A percentile compares a stretch with the other conserved stretches of the same genome.
phyloP scores from a whole-genome alignment of 2,329 filamentous ascomycete species.

The Arthrocladium fulminans region DNA sequence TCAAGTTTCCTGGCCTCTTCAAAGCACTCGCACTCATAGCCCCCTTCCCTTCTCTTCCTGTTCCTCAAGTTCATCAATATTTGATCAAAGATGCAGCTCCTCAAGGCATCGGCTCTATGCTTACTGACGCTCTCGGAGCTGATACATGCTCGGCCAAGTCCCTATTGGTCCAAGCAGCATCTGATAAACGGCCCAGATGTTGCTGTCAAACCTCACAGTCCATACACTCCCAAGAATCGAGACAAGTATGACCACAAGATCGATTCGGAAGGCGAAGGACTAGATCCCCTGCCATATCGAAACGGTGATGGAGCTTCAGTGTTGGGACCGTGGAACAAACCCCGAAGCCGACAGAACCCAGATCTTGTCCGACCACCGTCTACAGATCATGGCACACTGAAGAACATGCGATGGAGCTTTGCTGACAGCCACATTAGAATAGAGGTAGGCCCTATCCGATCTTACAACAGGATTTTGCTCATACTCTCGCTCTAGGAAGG shows the following conservation, averaged over 20 bases:
- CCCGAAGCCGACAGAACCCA: conserved; percentile 60
- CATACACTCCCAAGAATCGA: conserved; percentile 51
- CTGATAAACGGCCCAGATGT: conserved; percentile 25
- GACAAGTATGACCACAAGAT: conserved; percentile 57
- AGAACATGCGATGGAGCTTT: conserved; percentile 66
- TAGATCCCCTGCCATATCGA: conserved; percentile 58
- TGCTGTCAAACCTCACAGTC: conserved; percentile 28
- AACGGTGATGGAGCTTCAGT: conserved; percentile 58
- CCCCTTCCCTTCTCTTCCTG: background rate
- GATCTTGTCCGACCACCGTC: conserved; percentile 63
- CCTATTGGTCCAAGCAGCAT: conserved; percentile 28
- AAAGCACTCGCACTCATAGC: background rate
- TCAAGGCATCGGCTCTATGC: conserved; percentile 3
- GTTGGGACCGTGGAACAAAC: conserved; percentile 60
- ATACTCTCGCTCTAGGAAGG: conserved; percentile 48
- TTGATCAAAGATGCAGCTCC: conserved; percentile 5
- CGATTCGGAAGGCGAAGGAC: conserved; percentile 49
- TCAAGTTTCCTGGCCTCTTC: background rate
- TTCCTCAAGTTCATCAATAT: background rate
- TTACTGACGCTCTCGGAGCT: conserved; percentile 7
- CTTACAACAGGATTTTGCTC: background rate
- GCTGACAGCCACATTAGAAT: conserved; percentile 56
- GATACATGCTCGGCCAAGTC: background rate
- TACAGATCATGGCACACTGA: conserved; percentile 61
- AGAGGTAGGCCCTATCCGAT: conserved; percentile 38